Evolutionary conservation across 2,329 filamentous ascomycete species (phyloP).

Genomic region (Cadophora malorum): DNA sequence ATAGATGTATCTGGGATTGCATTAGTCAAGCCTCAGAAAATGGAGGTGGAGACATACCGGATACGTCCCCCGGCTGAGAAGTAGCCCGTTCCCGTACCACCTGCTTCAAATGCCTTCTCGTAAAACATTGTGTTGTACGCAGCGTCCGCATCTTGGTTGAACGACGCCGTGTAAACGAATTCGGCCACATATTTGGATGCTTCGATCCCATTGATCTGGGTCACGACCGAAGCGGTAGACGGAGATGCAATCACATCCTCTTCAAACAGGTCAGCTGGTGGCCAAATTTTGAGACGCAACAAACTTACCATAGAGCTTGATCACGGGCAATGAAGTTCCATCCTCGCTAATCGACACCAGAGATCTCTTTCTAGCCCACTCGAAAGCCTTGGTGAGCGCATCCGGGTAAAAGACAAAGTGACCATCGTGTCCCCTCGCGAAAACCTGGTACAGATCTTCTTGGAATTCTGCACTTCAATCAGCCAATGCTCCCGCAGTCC

Average conservation of each 20-base stretch:
- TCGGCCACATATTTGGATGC: slow-evolving; percentile 56
- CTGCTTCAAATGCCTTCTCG: slow-evolving; percentile 42
- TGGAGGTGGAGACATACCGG: slow-evolving; percentile 37
- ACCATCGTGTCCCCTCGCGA: slow-evolving; percentile 66
- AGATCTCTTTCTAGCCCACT: slow-evolving; percentile 54
- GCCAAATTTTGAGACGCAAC: not conserved
- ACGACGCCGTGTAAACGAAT: slow-evolving; percentile 48
- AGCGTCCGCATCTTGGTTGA: slow-evolving; percentile 50
- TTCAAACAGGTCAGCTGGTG: slow-evolving; percentile 23
- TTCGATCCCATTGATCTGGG: slow-evolving; percentile 62
- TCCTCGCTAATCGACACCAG: slow-evolving; percentile 67
- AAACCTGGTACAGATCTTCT: slow-evolving; percentile 57
- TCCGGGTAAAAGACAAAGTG: slow-evolving; percentile 66
- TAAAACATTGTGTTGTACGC: slow-evolving; percentile 53
- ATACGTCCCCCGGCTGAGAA: slow-evolving; percentile 48
- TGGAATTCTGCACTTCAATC: slow-evolving; percentile 30
- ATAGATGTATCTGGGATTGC: slow-evolving; percentile 44
- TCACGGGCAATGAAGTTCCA: slow-evolving; percentile 62
- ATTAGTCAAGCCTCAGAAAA: not conserved
- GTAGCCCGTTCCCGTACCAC: slow-evolving; percentile 43
- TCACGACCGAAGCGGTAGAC: slow-evolving; percentile 55
- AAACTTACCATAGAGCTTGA: slow-evolving; percentile 57
- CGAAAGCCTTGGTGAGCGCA: slow-evolving; percentile 57
- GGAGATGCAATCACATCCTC: slow-evolving; percentile 52
- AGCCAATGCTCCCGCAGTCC: not conserved